These are phyloP conservation scores for Podospora appendiculata DNA, from an alignment of 495 filamentous ascomycete genomes.

Conservation along the genomic window DNA sequence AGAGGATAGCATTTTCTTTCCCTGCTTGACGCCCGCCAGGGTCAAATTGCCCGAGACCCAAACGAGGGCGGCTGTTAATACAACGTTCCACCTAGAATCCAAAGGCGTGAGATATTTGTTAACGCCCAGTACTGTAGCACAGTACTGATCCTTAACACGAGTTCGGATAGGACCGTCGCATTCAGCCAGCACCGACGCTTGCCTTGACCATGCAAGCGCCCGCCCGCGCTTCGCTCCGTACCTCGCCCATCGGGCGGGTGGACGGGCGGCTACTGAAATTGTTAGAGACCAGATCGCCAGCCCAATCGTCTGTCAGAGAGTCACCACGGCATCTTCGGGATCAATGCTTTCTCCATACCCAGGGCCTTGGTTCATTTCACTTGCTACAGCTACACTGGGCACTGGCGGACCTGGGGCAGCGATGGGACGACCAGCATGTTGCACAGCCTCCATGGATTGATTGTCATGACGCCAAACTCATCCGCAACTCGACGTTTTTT, in stretches of 20 bases:
- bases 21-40: too few species aligned
- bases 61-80: too few species aligned
- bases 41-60: too few species aligned
- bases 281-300: conserved; percentile 11
- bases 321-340: background rate
- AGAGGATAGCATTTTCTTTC: too few species aligned
- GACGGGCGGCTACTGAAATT: conserved; percentile 18
- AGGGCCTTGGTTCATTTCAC: background rate
- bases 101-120: background rate
- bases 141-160: background rate
- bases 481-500: too few species aligned
- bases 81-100: too few species aligned
- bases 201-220: background rate
- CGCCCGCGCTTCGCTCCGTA: background rate
- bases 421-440: too few species aligned
- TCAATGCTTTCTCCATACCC: background rate
- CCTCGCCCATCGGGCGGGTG: too few species aligned
- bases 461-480: too few species aligned
- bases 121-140: background rate
- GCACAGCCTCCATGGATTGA: too few species aligned
- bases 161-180: background rate
- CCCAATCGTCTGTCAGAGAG: conserved; percentile 10
- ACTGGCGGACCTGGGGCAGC: too few species aligned
- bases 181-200: background rate
- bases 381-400: background rate